Conservation (phyloP, 192 early-diverging fungal species). For the Linderina pennispora region DNA sequence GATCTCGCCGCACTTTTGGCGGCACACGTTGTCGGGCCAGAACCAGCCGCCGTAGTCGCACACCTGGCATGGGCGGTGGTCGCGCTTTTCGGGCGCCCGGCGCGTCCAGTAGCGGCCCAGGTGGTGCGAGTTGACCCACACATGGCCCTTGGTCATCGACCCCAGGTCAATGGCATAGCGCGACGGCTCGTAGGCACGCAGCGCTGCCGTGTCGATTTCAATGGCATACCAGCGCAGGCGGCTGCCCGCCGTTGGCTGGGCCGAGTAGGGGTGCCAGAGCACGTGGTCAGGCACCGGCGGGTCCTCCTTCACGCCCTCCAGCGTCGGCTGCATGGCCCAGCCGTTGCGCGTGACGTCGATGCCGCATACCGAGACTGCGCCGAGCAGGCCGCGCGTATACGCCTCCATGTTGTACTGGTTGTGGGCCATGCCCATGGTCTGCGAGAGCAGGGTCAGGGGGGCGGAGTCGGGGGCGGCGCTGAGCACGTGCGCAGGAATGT, state of each 20-base stretch:
- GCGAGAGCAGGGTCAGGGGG: conserved; percentile 16
- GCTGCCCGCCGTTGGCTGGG: background rate
- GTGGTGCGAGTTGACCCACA: conserved; percentile 38
- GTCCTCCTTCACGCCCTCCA: conserved; percentile 10
- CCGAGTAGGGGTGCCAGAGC: background rate
- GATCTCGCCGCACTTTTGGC: conserved; percentile 26
- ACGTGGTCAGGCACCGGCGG: background rate
- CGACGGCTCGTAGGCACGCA: conserved; percentile 1
- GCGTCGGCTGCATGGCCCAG: conserved; percentile 22
- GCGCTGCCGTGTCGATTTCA: conserved; percentile 10
- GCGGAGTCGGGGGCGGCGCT: background rate
- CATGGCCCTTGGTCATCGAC: conserved; percentile 44
- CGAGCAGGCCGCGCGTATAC: conserved; percentile 31
- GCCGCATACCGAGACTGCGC: conserved; percentile 22
- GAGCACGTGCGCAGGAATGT: too few relatives aligned
- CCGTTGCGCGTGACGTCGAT: conserved; percentile 21
- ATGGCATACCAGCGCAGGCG: conserved; percentile 24
- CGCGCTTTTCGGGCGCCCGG: conserved; percentile 7
- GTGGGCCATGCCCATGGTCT: conserved; percentile 45
- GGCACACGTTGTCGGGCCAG: conserved; percentile 25
- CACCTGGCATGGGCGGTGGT: conserved; percentile 15
- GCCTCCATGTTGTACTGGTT: conserved; percentile 31
- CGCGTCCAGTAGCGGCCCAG: conserved; percentile 44
- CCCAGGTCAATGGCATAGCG: conserved; percentile 27
- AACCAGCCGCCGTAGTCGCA: conserved; percentile 31